Conservation (phyloP, 345 rosid species). For the Cardamine chenopodiifolia region DNA sequence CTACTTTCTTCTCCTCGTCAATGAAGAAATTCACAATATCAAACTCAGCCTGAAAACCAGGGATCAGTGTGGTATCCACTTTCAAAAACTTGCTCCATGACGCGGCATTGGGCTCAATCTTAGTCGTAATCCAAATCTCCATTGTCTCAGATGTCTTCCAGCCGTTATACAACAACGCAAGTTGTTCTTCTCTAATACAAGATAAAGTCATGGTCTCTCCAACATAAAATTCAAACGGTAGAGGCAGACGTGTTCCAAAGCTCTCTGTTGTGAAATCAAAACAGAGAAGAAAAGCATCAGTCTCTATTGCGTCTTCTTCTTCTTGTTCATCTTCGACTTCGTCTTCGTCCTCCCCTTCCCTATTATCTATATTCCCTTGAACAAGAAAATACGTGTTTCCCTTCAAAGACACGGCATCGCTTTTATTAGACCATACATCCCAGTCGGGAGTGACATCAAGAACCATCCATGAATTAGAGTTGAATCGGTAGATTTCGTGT, state of each 20-base stretch:
- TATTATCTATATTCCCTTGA: not conserved
- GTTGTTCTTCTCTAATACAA: not conserved
- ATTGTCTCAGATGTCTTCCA: not conserved
- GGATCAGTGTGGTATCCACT: not conserved
- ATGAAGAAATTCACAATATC: not conserved
- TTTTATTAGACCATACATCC: not conserved
- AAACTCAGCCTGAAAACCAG: not conserved
- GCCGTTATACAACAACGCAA: not conserved
- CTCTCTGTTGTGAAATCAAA: slow-evolving; percentile 16
- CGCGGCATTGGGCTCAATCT: not conserved
- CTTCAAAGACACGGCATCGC: not conserved
- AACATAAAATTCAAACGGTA: not conserved
- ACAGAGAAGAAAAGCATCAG: not conserved
- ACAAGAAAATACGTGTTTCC: not conserved
- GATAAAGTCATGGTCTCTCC: not conserved
- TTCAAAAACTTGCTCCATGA: slow-evolving; percentile 3
- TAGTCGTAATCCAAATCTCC: not conserved
- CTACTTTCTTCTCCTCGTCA: slow-evolving; percentile 7
- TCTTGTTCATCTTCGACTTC: not conserved
- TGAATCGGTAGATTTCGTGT: not conserved
- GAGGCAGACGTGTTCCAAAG: slow-evolving; percentile 1
- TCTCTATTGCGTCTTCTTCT: no score
- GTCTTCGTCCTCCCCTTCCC: not conserved
- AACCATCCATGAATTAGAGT: not conserved
- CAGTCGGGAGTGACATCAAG: not conserved